A percentile compares a stretch with the other conserved stretches of the same genome.
phyloP scores from a whole-genome alignment of 257 asterid species.

The Eustoma russellianum region DNA sequence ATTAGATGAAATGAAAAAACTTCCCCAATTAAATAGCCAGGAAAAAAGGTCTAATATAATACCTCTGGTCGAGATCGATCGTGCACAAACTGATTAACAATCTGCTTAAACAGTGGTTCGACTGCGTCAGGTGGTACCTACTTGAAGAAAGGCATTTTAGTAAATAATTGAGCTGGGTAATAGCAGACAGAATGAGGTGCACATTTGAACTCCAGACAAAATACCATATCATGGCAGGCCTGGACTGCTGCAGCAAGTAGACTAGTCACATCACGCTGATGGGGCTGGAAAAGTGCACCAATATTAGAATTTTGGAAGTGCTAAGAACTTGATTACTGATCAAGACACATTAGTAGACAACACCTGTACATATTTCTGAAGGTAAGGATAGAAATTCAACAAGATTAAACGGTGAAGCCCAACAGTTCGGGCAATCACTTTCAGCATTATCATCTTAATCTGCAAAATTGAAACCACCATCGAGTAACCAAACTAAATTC shows the following conservation, averaged over 20 bases:
- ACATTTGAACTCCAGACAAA: background rate
- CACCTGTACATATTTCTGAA: conserved; percentile 88
- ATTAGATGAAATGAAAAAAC: background rate
- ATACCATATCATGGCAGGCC: conserved; percentile 98
- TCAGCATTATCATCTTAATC: conserved; percentile 85
- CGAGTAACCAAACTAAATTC: background rate
- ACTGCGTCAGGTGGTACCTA: conserved; percentile 99
- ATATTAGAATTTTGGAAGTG: conserved; percentile 10
- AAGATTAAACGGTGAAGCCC: conserved; percentile 82
- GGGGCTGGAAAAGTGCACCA: conserved; percentile 46
- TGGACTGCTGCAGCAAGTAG: conserved; percentile 96
- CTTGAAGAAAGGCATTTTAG: conserved; percentile 10
- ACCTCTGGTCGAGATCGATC: conserved; percentile 95
- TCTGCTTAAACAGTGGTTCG: conserved; percentile 85
- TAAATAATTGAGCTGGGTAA: conserved; percentile 2
- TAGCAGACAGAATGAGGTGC: background rate
- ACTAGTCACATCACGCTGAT: conserved; percentile 68
- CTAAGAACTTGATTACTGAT: background rate
- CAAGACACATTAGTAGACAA: conserved; percentile 6
- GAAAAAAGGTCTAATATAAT: conserved; percentile 7
- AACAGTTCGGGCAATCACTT: conserved; percentile 76
- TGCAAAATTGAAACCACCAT: conserved; percentile 23
- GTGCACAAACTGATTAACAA: conserved; percentile 91
- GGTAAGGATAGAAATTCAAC: conserved; percentile 59
- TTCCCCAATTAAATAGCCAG: background rate